Conservation (phyloP, 345 rosid species). For the Laguncularia racemosa region DNA sequence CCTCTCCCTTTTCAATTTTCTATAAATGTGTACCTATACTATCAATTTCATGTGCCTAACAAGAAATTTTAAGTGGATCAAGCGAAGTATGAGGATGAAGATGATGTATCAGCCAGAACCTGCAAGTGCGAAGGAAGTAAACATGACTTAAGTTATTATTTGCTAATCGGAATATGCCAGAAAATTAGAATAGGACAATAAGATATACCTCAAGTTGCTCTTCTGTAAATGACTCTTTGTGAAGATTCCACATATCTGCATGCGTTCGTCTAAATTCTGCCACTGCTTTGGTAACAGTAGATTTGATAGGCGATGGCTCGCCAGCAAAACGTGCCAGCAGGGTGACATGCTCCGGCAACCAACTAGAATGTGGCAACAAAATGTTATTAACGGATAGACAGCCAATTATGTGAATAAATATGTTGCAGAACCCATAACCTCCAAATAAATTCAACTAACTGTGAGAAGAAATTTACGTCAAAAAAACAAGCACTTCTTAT, state of each 20-base stretch:
- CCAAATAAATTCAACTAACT: too few relatives aligned
- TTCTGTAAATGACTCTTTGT: conserved; percentile 81
- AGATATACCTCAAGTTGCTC: conserved; percentile 86
- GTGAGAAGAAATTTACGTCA: too few relatives aligned
- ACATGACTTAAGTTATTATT: background rate
- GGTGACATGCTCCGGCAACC: conserved; percentile 94
- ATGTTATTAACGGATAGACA: background rate
- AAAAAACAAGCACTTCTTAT: too few relatives aligned
- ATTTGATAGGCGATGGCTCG: conserved; percentile 85
- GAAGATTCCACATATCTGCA: conserved; percentile 94
- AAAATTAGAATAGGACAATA: background rate
- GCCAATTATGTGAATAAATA: background rate
- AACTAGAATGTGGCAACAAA: conserved; percentile 27
- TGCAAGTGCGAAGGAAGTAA: conserved; percentile 28
- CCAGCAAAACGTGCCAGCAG: conserved; percentile 72
- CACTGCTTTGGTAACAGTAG: conserved; percentile 93
- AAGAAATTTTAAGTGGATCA: conserved; percentile 21
- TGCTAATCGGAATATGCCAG: background rate
- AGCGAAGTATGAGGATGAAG: conserved; percentile 92
- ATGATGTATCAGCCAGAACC: conserved; percentile 93
- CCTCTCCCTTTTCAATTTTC: background rate
- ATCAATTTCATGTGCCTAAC: background rate
- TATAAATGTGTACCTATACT: background rate
- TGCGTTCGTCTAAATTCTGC: conserved; percentile 96
- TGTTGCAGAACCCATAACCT: background rate